Conservation (phyloP, 345 rosid species). For the Gossypium herbaceum region DNA sequence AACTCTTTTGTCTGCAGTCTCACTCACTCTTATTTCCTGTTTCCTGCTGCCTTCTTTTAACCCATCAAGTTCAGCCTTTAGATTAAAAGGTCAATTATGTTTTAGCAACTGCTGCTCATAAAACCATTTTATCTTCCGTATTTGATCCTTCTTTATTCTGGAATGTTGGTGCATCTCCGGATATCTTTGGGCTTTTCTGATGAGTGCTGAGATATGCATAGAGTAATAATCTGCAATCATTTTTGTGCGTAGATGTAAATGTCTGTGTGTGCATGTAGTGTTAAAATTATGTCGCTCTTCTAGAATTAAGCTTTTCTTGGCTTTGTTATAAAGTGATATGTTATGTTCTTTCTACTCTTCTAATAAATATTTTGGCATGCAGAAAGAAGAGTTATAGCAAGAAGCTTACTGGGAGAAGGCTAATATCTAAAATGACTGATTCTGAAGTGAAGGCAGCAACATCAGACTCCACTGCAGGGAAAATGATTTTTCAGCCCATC, state of each 20-base stretch:
- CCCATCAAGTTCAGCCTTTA: background rate
- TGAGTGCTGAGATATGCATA: background rate
- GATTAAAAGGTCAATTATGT: background rate
- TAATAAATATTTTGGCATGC: slow-evolving; percentile 26
- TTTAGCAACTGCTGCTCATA: background rate
- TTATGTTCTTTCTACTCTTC: background rate
- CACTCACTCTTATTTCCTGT: background rate
- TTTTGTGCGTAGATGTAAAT: background rate
- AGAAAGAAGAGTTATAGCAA: slow-evolving; percentile 29
- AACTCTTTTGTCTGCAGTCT: background rate
- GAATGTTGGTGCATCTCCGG: background rate
- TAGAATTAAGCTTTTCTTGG: background rate
- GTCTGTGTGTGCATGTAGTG: background rate
- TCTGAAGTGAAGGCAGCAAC: slow-evolving; percentile 29
- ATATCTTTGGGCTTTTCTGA: background rate
- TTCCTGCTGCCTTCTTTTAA: background rate
- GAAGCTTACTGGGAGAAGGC: slow-evolving; percentile 4
- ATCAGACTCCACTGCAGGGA: slow-evolving; percentile 28
- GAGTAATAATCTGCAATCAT: background rate
- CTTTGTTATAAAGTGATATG: background rate
- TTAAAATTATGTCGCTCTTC: background rate
- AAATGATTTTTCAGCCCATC: slow-evolving; percentile 69
- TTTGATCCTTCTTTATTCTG: background rate
- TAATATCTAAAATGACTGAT: slow-evolving; percentile 37
- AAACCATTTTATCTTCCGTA: background rate